Evolutionary conservation across 108 stramenopile species (phyloP).

Genomic region (Conticribra weissflogii): DNA sequence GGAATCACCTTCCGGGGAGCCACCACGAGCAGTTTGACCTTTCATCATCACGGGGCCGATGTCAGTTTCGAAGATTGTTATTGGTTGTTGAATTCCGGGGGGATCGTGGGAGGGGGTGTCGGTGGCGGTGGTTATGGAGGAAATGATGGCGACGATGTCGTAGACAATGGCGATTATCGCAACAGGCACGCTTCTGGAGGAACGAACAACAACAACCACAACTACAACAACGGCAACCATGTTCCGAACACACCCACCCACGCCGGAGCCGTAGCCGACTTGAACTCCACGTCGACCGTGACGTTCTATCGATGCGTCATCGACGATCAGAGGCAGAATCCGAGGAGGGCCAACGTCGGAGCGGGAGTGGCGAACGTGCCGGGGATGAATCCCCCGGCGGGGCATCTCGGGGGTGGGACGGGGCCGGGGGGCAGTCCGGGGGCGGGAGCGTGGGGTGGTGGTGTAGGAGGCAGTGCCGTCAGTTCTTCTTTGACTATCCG

Average conservation of each 20-base stretch:
- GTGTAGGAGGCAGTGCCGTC: not conserved
- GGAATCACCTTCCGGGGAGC: constrained; percentile 75
- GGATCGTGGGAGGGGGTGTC: no score
- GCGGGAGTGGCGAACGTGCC: constrained; percentile 43
- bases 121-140: no score
- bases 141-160: no score
- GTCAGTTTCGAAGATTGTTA: constrained; percentile 77
- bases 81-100: constrained; percentile 64
- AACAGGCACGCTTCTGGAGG: no score
- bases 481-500: constrained; percentile 36
- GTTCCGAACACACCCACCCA: constrained; percentile 6
- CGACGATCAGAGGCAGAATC: constrained; percentile 47
- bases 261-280: constrained; percentile 70
- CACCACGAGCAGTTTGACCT: constrained; percentile 59
- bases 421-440: constrained; percentile 7
- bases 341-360: constrained; percentile 34
- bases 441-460: not conserved
- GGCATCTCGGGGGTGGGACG: constrained; percentile 17
- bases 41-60: constrained; percentile 80
- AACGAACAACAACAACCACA: no score
- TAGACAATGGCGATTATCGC: no score
- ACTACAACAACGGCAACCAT: no score
- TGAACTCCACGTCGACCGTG: constrained; percentile 73
- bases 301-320: constrained; percentile 77
- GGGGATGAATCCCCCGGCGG: constrained; percentile 30